phyloP scores from a whole-genome alignment of 108 stramenopile genomes.

The Skeletonema potamos region DNA sequence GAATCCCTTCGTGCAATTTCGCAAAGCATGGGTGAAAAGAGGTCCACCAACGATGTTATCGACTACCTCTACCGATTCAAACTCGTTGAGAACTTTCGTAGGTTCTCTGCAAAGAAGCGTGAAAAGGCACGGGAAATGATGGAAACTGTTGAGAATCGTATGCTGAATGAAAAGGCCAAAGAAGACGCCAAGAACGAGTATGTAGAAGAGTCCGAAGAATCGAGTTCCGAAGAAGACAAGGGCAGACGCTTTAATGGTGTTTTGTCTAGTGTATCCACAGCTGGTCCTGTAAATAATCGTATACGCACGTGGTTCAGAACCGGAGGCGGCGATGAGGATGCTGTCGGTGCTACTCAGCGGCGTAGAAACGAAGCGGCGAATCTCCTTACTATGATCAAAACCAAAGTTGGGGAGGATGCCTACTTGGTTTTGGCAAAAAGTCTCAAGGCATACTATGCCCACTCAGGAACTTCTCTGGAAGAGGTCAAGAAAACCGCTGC shows the following conservation, averaged over 20 bases:
- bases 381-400: conserved; percentile 57
- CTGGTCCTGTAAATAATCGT: conserved; percentile 21
- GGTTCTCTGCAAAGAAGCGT: conserved; percentile 78
- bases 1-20: conserved; percentile 74
- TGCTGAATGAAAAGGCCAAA: conserved; percentile 36
- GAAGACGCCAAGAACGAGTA: conserved; percentile 25
- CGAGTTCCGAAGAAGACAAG: conserved; percentile 28
- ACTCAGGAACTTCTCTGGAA: conserved; percentile 32
- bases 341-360: conserved; percentile 47
- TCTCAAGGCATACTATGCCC: conserved; percentile 42
- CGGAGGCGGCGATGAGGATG: conserved; percentile 48
- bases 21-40: conserved; percentile 45
- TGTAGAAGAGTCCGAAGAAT: conserved; percentile 19
- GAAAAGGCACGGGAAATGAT: conserved; percentile 79
- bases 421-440: conserved; percentile 47
- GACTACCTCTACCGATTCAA: conserved; percentile 90
- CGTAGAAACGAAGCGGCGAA: conserved; percentile 33
- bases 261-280: background rate
- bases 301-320: conserved; percentile 47
- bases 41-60: conserved; percentile 67
- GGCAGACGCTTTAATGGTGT: conserved; percentile 4
- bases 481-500: conserved; percentile 46
- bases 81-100: conserved; percentile 85
- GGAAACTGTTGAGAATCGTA: conserved; percentile 70
- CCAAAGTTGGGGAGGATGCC: conserved; percentile 51